phyloP scores from a whole-genome alignment of 1,139 yeast species.

The Blastobotrys petasosporus region DNA sequence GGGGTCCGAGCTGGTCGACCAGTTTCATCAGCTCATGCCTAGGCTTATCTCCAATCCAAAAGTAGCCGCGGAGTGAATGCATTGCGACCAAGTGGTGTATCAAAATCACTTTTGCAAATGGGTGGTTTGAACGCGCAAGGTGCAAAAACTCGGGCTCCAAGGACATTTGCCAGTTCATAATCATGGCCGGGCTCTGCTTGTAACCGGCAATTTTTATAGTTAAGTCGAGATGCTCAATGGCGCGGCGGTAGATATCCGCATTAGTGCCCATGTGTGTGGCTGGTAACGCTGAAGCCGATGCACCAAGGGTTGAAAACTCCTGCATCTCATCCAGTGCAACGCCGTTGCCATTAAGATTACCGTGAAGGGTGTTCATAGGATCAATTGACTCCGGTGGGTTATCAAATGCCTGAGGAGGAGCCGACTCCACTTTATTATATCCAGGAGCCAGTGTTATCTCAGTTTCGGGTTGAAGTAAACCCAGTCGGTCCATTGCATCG shows the following conservation, averaged over 20 bases:
- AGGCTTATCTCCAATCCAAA: conserved; percentile 22
- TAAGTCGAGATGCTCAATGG: conserved; percentile 4
- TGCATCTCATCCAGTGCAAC: no score
- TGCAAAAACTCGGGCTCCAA: conserved; percentile 18
- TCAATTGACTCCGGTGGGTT: no score
- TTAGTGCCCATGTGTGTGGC: background rate
- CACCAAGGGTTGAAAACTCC: no score
- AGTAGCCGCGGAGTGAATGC: conserved; percentile 14
- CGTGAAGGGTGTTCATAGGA: no score
- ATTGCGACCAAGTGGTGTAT: conserved; percentile 19
- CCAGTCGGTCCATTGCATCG: conserved; percentile 4
- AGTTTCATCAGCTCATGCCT: background rate
- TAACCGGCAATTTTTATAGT: conserved; percentile 1
- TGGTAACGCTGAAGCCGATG: no score
- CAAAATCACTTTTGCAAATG: conserved; percentile 20
- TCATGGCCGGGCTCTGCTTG: conserved; percentile 8
- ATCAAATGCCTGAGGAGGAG: background rate
- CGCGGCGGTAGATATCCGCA: conserved; percentile 5
- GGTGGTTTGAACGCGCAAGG: conserved; percentile 18
- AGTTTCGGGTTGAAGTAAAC: background rate
- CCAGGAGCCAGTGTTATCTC: conserved; percentile 2
- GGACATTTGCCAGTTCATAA: conserved; percentile 19
- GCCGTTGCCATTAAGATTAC: no score
- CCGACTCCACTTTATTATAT: background rate
- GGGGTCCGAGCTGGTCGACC: conserved; percentile 12